Evolutionary conservation across 495 filamentous ascomycete species (phyloP), one percentile per base, ranked within the genome.

Genomic region (Aspergillus conjunctus): DNA sequence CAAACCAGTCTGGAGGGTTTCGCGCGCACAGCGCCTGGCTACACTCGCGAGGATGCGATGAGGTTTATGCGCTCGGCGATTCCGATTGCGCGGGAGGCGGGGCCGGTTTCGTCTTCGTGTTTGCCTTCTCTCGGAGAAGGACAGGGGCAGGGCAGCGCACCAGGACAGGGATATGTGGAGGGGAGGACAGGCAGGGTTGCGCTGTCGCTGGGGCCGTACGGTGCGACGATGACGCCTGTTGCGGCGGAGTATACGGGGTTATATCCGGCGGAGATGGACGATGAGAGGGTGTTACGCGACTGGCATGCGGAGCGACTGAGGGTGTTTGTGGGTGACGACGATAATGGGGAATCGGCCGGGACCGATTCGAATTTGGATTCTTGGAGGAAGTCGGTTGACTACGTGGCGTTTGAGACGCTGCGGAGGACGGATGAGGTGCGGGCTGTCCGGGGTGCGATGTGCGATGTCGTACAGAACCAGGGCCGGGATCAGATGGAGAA

Each of bases 331-430:
- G 70, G 71, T 37, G 68, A 70, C 8, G 66, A 70, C 2, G 72
- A 66, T 17, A 57, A 65, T 15, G 53, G 64, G 30, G 26, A 26
- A 5, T 26, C 26, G 26, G 37, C 59, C 4, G 65, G 51, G 62
- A 53, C 56, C 31, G 1, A 10, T 9, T 18, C 44, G 2, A 11
- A 12, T 7, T 63, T 37, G 46, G 48, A 56, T 54, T n/a, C n/a
- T n/a, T n/a, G n/a, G n/a, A n/a, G n/a, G n/a, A n/a, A n/a, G 14
- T 26, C 41, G 5, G 64, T 88, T 39, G 67, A 77, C 64, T 83
- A 81, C 66, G 67, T 90, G 52, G 85, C 85, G 0, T 86, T 89
- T 62, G 87, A 90, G 74, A 90, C 87, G 10, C 34, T 90, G 33
- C 83, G 81, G 8, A 67, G 81, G 37, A 56, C 81, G 0, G 81